Conservation (phyloP, 108 stramenopile genomes). For the Skeletonema menzelii region DNA sequence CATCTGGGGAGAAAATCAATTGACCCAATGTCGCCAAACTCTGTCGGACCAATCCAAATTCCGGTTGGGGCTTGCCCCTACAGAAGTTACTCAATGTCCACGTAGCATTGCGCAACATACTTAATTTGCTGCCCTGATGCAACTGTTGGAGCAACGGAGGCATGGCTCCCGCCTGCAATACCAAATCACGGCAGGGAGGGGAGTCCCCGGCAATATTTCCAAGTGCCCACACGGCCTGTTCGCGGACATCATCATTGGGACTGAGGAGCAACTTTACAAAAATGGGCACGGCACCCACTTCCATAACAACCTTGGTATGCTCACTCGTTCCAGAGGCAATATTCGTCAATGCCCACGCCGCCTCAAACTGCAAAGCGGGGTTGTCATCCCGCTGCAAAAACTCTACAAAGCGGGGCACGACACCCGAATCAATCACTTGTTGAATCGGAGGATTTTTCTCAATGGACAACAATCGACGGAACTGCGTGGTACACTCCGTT, state of each 20-base stretch:
- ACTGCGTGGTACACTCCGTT: slow-evolving; percentile 92
- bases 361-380: slow-evolving; percentile 98
- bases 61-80: slow-evolving; percentile 97
- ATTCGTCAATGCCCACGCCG: slow-evolving; percentile 99
- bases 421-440: slow-evolving; percentile 94
- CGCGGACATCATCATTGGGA: slow-evolving; percentile 97
- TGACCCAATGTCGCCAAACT: slow-evolving; percentile 92
- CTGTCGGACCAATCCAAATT: slow-evolving; percentile 92
- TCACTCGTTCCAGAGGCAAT: slow-evolving; percentile 97
- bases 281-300: slow-evolving; percentile 97
- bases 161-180: slow-evolving; percentile 93
- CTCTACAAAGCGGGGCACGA: slow-evolving; percentile 96
- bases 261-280: slow-evolving; percentile 88
- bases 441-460: slow-evolving; percentile 99
- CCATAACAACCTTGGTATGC: slow-evolving; percentile 97
- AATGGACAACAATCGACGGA: slow-evolving; percentile 93
- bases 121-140: slow-evolving; percentile 88
- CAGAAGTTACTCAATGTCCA: slow-evolving; percentile 99
- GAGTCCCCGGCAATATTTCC: slow-evolving; percentile 99
- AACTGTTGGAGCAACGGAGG: slow-evolving; percentile 93
- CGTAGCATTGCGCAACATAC: slow-evolving; percentile 98
- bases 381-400: slow-evolving; percentile 93
- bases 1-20: slow-evolving; percentile 93
- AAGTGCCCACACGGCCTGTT: slow-evolving; percentile 98
- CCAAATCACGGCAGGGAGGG: slow-evolving; percentile 94